phyloP scores from a whole-genome alignment of 1,284 basidiomycete species.

The Macrocybe sp. region DNA sequence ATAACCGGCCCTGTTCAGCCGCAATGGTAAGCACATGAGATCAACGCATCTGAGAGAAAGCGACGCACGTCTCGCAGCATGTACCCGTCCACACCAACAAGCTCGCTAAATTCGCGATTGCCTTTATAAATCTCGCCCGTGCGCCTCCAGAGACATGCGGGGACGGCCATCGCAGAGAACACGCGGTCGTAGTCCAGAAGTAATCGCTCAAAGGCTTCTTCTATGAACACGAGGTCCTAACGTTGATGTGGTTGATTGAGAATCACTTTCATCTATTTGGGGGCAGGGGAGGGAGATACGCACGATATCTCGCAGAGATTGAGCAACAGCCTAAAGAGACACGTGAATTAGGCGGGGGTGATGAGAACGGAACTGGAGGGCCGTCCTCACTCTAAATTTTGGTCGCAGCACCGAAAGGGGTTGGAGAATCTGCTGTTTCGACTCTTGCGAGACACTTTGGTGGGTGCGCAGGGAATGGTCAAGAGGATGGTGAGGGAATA shows the following conservation, averaged over 20 bases:
- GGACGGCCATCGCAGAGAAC: constrained; percentile 94
- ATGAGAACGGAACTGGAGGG: constrained; percentile 2
- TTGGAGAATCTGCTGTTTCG: constrained; percentile 85
- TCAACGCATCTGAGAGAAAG: neutral
- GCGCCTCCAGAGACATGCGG: constrained; percentile 93
- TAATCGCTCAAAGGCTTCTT: constrained; percentile 95
- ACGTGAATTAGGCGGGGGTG: constrained; percentile 1
- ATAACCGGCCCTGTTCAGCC: constrained; percentile 67
- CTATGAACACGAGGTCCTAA: constrained; percentile 93
- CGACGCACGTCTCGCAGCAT: constrained; percentile 73
- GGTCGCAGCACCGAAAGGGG: constrained; percentile 89
- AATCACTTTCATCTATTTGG: neutral
- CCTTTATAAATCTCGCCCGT: constrained; percentile 99
- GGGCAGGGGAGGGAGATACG: constrained; percentile 16
- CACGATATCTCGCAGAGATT: constrained; percentile 84
- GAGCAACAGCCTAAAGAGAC: constrained; percentile 69
- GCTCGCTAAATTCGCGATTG: constrained; percentile 90
- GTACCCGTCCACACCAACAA: constrained; percentile 80
- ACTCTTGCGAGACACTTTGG: constrained; percentile 78
- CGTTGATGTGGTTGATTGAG: neutral
- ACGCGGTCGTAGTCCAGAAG: constrained; percentile 95
- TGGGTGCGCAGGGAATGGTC: too few species aligned
- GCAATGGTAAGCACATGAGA: constrained; percentile 8
- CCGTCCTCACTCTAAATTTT: constrained; percentile 73
- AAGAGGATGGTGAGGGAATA: too few species aligned